Percentiles rank a stretch among this genome's conserved stretches.
Conservation (phyloP, 2,329 filamentous ascomycete genomes). For the Trichophyton simii region DNA sequence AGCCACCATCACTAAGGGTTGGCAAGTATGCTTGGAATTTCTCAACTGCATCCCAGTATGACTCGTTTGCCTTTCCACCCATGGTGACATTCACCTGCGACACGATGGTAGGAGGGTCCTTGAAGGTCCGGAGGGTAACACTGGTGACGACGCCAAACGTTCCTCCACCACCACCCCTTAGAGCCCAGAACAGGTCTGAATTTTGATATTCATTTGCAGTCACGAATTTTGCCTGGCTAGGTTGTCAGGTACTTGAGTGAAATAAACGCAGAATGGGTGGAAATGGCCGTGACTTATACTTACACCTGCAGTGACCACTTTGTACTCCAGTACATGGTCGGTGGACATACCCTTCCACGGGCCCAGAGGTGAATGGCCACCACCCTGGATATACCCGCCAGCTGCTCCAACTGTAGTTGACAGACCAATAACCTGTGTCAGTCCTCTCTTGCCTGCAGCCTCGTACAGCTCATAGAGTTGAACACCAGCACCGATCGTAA, state of each 20-base stretch:
- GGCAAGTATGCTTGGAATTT: conserved; percentile 12
- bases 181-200: conserved; percentile 51
- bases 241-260: conserved; percentile 16
- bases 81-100: conserved; percentile 11
- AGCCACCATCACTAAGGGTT: conserved; percentile 9
- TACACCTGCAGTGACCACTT: conserved; percentile 37
- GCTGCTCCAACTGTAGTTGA: conserved; percentile 41
- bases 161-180: conserved; percentile 47
- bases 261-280: conserved; percentile 14
- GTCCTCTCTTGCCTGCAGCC: conserved; percentile 35
- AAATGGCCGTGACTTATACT: conserved; percentile 22
- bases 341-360: conserved; percentile 40
- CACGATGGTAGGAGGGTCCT: conserved; percentile 5
- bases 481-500: conserved; percentile 46
- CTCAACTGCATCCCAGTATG: conserved; percentile 10
- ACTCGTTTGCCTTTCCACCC: conserved; percentile 6
- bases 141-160: conserved; percentile 47
- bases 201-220: conserved; percentile 38
- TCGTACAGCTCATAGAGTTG: conserved; percentile 43
- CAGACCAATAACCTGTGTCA: conserved; percentile 43
- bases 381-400: conserved; percentile 37
- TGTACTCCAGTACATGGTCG: conserved; percentile 38
- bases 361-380: conserved; percentile 44
- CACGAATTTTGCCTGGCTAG: conserved; percentile 34
- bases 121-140: conserved; percentile 39